A percentile compares a stretch with the other conserved stretches of the same genome.
These are phyloP conservation scores for Immersiporthe knoxdaviesiana DNA, from an alignment of 2,329 filamentous ascomycete genomes.

Conservation along the genomic window DNA sequence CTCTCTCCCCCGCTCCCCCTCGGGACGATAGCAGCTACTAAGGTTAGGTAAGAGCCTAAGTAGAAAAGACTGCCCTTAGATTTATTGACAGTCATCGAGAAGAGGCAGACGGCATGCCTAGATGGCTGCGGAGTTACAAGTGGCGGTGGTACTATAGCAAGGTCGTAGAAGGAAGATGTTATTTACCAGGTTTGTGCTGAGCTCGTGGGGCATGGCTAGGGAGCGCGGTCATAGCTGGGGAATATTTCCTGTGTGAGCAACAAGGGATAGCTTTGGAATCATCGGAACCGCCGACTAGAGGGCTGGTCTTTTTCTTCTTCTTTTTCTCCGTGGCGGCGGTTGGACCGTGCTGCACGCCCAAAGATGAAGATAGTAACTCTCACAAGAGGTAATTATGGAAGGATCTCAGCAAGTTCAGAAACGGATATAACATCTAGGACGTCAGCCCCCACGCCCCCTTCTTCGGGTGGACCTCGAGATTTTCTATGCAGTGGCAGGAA, in stretches of 20 bases:
- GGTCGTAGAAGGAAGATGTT: background rate
- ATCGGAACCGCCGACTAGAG: background rate
- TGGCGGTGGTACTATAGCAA: background rate
- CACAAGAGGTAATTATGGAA: background rate
- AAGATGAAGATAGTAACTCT: background rate
- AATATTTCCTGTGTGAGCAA: background rate
- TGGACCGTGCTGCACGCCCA: background rate
- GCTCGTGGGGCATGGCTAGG: too few relatives aligned
- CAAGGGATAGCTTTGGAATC: background rate
- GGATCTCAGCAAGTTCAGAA: background rate
- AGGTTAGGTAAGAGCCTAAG: background rate
- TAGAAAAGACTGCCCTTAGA: background rate
- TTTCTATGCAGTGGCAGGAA: background rate
- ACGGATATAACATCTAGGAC: background rate
- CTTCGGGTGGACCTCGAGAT: background rate
- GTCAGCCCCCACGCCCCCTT: too few relatives aligned
- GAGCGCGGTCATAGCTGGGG: too few relatives aligned
- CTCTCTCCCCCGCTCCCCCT: too few relatives aligned
- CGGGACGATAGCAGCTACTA: too few relatives aligned
- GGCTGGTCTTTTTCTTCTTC: background rate
- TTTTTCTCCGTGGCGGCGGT: background rate
- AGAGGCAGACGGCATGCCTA: background rate
- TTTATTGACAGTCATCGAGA: background rate
- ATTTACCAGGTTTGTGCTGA: background rate
- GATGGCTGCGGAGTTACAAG: background rate